phyloP scores from a whole-genome alignment of 495 filamentous ascomycete species.

The Xylaria venustula region DNA sequence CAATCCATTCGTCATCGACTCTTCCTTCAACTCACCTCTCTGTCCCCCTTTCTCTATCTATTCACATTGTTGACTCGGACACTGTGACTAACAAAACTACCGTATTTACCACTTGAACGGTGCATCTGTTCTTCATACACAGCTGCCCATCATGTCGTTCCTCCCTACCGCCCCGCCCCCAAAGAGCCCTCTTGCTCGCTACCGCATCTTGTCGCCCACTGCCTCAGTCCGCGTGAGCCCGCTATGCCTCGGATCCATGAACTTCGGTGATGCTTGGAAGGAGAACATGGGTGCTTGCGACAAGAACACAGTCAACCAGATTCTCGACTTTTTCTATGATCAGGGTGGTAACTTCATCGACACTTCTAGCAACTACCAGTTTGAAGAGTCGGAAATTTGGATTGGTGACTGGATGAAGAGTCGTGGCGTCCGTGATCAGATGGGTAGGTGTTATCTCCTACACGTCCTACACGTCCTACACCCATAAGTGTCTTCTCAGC shows the following conservation, averaged over 20 bases:
- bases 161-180: constrained; percentile 34
- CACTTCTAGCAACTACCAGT: constrained; percentile 70
- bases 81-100: no score
- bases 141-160: constrained; percentile 2
- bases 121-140: no score
- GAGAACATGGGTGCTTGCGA: constrained; percentile 57
- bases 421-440: constrained; percentile 38
- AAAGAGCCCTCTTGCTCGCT: constrained; percentile 52
- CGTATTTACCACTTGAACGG: no score
- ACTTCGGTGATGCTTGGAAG: constrained; percentile 57
- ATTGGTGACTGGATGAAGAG: constrained; percentile 73
- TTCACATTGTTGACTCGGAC: no score
- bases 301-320: constrained; percentile 59
- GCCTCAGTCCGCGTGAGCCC: constrained; percentile 60
- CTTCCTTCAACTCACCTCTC: no score
- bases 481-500: no score
- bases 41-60: no score
- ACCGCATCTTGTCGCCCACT: constrained; percentile 58
- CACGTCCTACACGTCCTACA: no score
- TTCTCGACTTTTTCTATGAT: constrained; percentile 66
- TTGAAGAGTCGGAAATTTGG: constrained; percentile 67
- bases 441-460: constrained; percentile 26
- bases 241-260: constrained; percentile 63
- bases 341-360: constrained; percentile 77
- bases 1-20: no score